Conservation (phyloP, 2,329 filamentous ascomycete genomes). For the Fusarium avenaceum region DNA sequence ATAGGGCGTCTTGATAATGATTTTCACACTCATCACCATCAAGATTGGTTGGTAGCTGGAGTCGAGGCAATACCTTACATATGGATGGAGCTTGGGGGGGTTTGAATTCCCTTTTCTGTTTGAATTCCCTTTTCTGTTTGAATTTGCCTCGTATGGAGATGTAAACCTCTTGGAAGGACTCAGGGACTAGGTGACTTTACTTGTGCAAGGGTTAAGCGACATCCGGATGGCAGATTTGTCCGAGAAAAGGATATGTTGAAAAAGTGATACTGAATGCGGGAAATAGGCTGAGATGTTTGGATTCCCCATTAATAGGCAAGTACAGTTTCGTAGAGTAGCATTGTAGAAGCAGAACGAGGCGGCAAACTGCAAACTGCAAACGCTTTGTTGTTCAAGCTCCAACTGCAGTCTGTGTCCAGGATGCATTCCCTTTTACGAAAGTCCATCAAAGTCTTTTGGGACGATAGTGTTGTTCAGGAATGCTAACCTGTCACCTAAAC, state of each 20-base stretch:
- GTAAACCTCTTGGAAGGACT: slow-evolving; percentile 1
- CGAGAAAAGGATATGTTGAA: background rate
- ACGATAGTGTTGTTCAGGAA: background rate
- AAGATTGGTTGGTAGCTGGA: too few species aligned
- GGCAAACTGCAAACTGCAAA: background rate
- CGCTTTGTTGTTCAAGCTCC: slow-evolving; percentile 2
- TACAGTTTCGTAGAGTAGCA: background rate
- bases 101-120: background rate
- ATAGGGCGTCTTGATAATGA: slow-evolving; percentile 14
- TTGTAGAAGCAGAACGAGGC: background rate
- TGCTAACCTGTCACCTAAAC: background rate
- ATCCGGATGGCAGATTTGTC: background rate
- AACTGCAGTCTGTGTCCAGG: slow-evolving; percentile 1
- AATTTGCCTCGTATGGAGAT: background rate
- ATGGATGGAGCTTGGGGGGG: background rate
- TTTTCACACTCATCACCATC: background rate
- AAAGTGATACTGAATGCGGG: too few species aligned
- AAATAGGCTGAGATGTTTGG: background rate
- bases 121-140: background rate
- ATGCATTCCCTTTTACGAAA: background rate
- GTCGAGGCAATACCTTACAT: background rate
- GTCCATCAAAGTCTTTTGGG: background rate
- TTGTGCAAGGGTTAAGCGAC: background rate
- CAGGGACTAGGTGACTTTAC: background rate
- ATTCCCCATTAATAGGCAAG: too few species aligned